phyloP scores from a whole-genome alignment of 2,329 filamentous ascomycete genomes.

The Alternaria hordeiaustralica region DNA sequence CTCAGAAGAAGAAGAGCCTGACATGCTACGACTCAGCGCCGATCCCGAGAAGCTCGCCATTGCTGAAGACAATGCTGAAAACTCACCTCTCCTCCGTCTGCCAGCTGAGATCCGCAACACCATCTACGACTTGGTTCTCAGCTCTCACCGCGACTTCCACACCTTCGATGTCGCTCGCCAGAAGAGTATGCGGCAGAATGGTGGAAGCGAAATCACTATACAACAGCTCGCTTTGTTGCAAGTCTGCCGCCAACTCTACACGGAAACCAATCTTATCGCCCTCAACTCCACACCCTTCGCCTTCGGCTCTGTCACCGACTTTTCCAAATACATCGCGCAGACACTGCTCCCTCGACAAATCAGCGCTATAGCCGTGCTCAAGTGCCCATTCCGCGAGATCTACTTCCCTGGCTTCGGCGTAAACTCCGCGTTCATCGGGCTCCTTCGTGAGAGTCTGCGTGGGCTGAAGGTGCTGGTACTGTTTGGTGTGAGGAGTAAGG shows the following conservation, averaged over 20 bases:
- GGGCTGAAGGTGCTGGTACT: background rate
- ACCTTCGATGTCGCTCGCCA: background rate
- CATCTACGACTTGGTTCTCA: constrained; percentile 54
- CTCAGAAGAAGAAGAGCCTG: background rate
- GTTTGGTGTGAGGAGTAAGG: background rate
- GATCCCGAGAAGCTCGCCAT: background rate
- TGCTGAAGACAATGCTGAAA: too few relatives aligned
- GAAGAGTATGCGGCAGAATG: background rate
- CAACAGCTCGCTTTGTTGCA: background rate
- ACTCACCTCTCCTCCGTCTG: constrained; percentile 50
- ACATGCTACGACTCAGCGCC: background rate
- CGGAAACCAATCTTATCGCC: background rate
- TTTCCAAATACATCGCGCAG: background rate
- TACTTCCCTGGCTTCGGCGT: background rate
- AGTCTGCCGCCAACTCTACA: background rate
- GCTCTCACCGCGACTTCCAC: background rate
- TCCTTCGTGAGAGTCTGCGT: background rate
- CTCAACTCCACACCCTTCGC: background rate
- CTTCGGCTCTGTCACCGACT: background rate
- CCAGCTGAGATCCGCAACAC: constrained; percentile 66
- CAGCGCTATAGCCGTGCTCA: background rate
- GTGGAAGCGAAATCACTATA: background rate
- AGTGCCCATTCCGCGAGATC: background rate
- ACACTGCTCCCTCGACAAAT: background rate
- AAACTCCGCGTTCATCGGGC: background rate